A percentile compares a stretch with the other conserved stretches of the same genome.
Conservation (phyloP, 192 early-diverging fungal species). For the Hyaloraphidium curvatum region DNA sequence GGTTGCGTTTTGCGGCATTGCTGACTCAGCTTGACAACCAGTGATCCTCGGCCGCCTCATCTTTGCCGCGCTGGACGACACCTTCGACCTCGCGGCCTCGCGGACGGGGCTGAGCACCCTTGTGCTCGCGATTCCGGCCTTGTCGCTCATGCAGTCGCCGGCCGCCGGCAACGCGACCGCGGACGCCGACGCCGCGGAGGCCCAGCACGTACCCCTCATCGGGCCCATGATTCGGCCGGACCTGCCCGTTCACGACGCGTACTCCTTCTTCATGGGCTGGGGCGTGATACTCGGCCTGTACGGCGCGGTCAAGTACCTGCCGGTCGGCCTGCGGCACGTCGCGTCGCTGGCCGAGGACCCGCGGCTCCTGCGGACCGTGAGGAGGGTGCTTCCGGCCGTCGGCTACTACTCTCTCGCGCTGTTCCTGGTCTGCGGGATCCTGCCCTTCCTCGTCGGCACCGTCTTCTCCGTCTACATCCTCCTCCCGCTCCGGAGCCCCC, state of each 20-base stretch:
- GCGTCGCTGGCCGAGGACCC: too few species aligned
- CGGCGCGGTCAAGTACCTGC: too few species aligned
- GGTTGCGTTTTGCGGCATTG: slow-evolving; percentile 8
- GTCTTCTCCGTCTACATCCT: too few species aligned
- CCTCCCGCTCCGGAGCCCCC: slow-evolving; percentile 25
- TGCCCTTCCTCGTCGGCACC: too few species aligned
- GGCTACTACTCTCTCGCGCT: too few species aligned
- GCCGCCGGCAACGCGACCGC: background rate
- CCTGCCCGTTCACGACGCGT: slow-evolving; percentile 53
- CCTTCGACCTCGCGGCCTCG: background rate
- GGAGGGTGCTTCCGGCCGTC: too few species aligned
- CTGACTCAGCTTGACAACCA: slow-evolving; percentile 9
- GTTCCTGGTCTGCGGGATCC: too few species aligned
- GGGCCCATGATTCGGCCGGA: slow-evolving; percentile 16
- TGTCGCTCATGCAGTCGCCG: background rate
- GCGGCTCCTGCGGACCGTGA: too few species aligned
- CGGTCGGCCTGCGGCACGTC: too few species aligned
- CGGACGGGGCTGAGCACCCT: background rate
- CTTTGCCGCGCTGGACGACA: slow-evolving; percentile 14
- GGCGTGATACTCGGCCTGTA: background rate
- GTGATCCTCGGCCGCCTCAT: slow-evolving; percentile 36
- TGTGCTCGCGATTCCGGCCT: background rate
- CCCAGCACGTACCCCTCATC: background rate
- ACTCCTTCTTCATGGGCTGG: slow-evolving; percentile 48
- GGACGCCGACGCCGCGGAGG: background rate